These are phyloP conservation scores for Periconia sp. DNA, from an alignment of 2,329 filamentous ascomycete species.

Conservation along the genomic window DNA sequence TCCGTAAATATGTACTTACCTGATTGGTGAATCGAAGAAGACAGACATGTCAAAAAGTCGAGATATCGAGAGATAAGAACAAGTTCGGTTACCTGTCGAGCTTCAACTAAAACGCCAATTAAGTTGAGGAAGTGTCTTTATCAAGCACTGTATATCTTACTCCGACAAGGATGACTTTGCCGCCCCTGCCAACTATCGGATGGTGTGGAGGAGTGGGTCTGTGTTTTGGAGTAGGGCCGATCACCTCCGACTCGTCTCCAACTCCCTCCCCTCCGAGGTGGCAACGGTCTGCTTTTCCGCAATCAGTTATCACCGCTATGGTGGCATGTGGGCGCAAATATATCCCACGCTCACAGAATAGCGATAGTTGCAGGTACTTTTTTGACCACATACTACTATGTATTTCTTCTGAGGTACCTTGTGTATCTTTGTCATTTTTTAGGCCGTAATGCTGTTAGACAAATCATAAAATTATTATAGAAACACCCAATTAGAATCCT, in stretches of 20 bases:
- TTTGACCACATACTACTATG: too few species aligned
- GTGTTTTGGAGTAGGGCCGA: conserved; percentile 9
- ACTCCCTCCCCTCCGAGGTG: conserved; percentile 2
- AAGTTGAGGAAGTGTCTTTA: background rate
- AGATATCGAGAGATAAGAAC: background rate
- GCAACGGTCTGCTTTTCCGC: background rate
- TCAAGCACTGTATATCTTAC: background rate
- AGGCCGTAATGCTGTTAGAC: too few species aligned
- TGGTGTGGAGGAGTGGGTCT: conserved; percentile 3
- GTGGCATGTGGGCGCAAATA: too few species aligned
- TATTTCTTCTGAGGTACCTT: too few species aligned
- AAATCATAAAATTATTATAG: too few species aligned
- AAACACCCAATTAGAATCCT: too few species aligned
- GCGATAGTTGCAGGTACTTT: too few species aligned
- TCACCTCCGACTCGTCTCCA: conserved; percentile 24
- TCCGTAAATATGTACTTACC: conserved; percentile 9
- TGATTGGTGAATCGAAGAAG: conserved; percentile 30
- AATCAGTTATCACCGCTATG: background rate
- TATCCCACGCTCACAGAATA: too few species aligned
- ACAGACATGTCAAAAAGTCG: conserved; percentile 22
- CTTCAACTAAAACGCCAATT: background rate
- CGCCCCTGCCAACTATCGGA: conserved; percentile 8
- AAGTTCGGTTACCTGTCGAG: background rate
- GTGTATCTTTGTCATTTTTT: too few species aligned
- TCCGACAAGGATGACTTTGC: conserved; percentile 10